These are phyloP conservation scores for Nicotiana benthamiana DNA, from an alignment of 257 asterid species.

Conservation along the genomic window DNA sequence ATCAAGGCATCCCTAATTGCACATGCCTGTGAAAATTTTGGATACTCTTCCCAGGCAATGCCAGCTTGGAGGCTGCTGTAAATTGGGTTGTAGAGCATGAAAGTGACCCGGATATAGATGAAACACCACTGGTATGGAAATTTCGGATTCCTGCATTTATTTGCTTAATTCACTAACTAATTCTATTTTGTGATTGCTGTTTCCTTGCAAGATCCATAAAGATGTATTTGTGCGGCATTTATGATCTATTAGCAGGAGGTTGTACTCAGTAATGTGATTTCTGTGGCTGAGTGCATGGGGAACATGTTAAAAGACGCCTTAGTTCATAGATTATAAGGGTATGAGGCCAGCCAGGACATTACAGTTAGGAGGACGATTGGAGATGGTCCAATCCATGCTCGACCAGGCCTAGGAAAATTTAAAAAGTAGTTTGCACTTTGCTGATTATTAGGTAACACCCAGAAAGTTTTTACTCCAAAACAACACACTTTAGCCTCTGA, in stretches of 20 bases:
- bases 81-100: constrained; percentile 94
- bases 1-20: not conserved
- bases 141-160: not conserved
- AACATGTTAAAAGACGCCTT: not conserved
- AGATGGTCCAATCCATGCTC: not conserved
- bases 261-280: not conserved
- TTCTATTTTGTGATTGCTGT: not conserved
- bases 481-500: not conserved
- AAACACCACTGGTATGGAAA: constrained; percentile 66
- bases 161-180: not conserved
- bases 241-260: not conserved
- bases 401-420: not conserved
- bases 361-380: not conserved
- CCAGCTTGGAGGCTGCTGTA: constrained; percentile 71
- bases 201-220: not conserved
- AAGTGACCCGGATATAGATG: constrained; percentile 77
- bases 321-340: not conserved
- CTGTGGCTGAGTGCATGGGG: not conserved
- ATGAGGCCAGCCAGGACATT: not conserved
- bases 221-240: not conserved
- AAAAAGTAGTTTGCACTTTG: not conserved
- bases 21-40: not conserved
- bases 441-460: not conserved
- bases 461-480: not conserved
- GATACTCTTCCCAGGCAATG: constrained; percentile 44